Conservation (phyloP, 257 asterid species). For the Jaltomata sinuosa region DNA sequence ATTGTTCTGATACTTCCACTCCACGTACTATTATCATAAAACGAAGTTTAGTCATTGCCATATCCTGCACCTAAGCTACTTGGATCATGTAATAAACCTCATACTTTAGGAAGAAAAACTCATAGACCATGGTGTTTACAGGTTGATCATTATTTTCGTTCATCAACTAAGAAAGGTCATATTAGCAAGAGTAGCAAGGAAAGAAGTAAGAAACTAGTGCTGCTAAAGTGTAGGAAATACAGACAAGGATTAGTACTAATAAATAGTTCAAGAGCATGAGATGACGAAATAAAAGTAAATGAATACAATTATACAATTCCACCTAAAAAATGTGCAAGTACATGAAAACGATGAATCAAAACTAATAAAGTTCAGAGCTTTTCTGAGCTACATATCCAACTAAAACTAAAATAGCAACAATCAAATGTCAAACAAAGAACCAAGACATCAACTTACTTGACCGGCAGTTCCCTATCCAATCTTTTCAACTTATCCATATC, state of each 20-base stretch:
- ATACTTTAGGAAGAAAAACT: not conserved
- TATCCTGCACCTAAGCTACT: not conserved
- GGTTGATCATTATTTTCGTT: not conserved
- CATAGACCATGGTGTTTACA: not conserved
- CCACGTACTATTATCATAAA: not conserved
- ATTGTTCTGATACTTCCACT: not conserved
- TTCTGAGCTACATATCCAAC: not conserved
- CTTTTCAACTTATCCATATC: constrained; percentile 69
- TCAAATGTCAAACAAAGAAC: not conserved
- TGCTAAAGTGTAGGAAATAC: not conserved
- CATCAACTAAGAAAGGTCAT: not conserved
- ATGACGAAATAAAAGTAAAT: not conserved
- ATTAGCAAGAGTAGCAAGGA: not conserved
- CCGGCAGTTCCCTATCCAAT: constrained; percentile 80
- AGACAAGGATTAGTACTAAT: not conserved
- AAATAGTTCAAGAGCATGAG: not conserved
- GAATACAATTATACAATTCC: not conserved
- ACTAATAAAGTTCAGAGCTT: not conserved
- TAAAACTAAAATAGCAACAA: not conserved
- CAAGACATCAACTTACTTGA: constrained; percentile 49
- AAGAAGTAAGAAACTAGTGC: not conserved
- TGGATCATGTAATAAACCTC: not conserved
- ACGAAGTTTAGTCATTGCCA: not conserved
- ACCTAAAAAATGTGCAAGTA: not conserved
- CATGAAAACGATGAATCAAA: not conserved